Evolutionary conservation across 768 basidiomycete species (phyloP).

Genomic region (Pleurotus djamor): DNA sequence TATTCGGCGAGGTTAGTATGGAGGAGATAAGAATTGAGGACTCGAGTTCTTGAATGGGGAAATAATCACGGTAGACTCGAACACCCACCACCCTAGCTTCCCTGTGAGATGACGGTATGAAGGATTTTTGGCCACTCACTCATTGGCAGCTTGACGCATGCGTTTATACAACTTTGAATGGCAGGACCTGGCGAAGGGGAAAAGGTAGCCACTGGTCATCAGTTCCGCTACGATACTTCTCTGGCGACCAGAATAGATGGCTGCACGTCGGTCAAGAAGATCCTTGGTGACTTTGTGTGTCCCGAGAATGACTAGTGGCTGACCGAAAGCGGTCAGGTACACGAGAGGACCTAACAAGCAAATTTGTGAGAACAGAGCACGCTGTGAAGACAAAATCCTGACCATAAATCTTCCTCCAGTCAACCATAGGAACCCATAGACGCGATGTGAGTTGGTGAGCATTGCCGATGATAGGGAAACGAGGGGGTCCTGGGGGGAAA

Average conservation of each 20-base stretch:
- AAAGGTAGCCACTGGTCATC: not conserved
- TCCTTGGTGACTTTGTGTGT: slow-evolving; percentile 3
- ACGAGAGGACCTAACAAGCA: not conserved
- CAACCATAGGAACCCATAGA: not conserved
- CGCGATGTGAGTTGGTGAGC: not conserved
- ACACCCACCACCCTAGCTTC: not conserved
- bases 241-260: slow-evolving; percentile 18
- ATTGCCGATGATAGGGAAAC: slow-evolving; percentile 8
- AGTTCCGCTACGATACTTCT: slow-evolving; percentile 15
- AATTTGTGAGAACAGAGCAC: not conserved
- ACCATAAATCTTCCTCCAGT: not conserved
- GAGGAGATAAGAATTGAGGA: slow-evolving; percentile 5
- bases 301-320: slow-evolving; percentile 6
- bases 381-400: not conserved
- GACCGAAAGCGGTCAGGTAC: slow-evolving; percentile 7
- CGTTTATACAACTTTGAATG: slow-evolving; percentile 18
- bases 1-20: not conserved
- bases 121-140: slow-evolving; percentile 4
- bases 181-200: not conserved
- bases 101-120: not conserved
- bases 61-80: slow-evolving; percentile 2
- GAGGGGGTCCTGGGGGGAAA: slow-evolving; percentile 9
- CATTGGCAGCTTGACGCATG: slow-evolving; percentile 24
- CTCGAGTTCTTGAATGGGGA: slow-evolving; percentile 6
- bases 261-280: slow-evolving; percentile 15